Base-by-base conservation (phyloP, 208 protist genomes). In the Acanthamoeba lenticulata region DNA sequence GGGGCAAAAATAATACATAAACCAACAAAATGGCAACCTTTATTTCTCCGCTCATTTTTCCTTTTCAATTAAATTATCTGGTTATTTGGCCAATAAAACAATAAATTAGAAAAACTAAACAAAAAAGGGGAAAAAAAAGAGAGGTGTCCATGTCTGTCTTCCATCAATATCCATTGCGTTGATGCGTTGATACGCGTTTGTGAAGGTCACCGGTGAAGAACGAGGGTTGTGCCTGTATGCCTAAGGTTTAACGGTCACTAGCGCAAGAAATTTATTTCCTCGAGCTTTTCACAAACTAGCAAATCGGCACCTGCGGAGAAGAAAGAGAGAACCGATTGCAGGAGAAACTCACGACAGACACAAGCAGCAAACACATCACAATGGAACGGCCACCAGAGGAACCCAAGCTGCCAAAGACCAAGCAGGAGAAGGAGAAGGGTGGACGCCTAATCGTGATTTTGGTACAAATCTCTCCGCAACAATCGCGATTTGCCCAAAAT, bases 351-450 rank as follows among this genome's bases (percentile, higher is more conserved):
- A 62, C 24, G 15, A 2, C 45, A 52, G 45, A 29, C 42, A 55
- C 4, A 6, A 49, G 38, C 11, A 13, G 0, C 45, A 52, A 47
- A 74, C 24, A 21, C 57, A 67, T 36, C 0, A 42, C 65, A 74
- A 40, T 40, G 34, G 11, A 38, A 40, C 24, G 52, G 83, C 47
- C 47, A 29, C 83, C 89, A 55, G 67, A 93, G 27, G 89, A 93
- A 79, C 89, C 89, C 17, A 93, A 79, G 67, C 17, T 93, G 52
- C 89, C 89, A 17, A 93, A 93, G 44, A 93, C 89, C n/a, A 74
- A 81, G 57, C 44, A 47, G 45, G 89, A 93, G 62, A 93, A 79
- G 65, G 67, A 81, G 24, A 29, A 47, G 57, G 89, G 89, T 29
- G 89, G 89, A 11, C 89, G 89, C 17, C 65, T 93, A 6, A 93